A percentile compares a stretch with the other conserved stretches of the same genome.
phyloP scores from a whole-genome alignment of 169 alveolate species.

The Plasmodium inui region DNA sequence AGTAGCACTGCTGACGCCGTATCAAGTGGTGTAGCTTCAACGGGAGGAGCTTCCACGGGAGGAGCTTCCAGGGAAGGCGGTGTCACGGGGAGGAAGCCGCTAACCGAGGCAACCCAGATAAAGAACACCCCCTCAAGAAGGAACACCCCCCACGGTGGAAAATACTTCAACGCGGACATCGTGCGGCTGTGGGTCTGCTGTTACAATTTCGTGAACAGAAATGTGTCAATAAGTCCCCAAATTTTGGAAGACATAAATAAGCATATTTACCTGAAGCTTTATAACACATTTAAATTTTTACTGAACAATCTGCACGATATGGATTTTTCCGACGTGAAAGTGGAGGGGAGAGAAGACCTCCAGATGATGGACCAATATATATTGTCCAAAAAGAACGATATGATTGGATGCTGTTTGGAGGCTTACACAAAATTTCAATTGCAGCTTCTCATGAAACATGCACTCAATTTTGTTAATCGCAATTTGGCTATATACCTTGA shows the following conservation, averaged over 20 bases:
- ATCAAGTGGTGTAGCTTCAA: slow-evolving; percentile 43
- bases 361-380: slow-evolving; percentile 67
- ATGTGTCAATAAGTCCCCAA: slow-evolving; percentile 33
- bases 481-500: slow-evolving; percentile 64
- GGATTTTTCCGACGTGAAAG: slow-evolving; percentile 6
- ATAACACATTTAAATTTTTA: slow-evolving; percentile 60
- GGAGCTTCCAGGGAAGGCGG: slow-evolving; percentile 87
- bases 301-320: slow-evolving; percentile 52
- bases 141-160: neutral
- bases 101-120: neutral
- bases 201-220: slow-evolving; percentile 39
- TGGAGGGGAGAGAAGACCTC: neutral
- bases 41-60: slow-evolving; percentile 83
- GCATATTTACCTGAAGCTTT: slow-evolving; percentile 46
- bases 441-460: slow-evolving; percentile 44
- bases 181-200: slow-evolving; percentile 71
- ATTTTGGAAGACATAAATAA: slow-evolving; percentile 58
- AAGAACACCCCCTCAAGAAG: neutral
- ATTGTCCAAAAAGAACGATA: slow-evolving; percentile 19
- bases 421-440: slow-evolving; percentile 33
- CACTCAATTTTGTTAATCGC: slow-evolving; percentile 41
- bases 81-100: slow-evolving; percentile 83
- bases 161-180: slow-evolving; percentile 64
- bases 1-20: neutral
- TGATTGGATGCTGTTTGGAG: slow-evolving; percentile 23